These are phyloP conservation scores for Spatholobus suberectus DNA, from an alignment of 306 rosid species.

Conservation along the genomic window DNA sequence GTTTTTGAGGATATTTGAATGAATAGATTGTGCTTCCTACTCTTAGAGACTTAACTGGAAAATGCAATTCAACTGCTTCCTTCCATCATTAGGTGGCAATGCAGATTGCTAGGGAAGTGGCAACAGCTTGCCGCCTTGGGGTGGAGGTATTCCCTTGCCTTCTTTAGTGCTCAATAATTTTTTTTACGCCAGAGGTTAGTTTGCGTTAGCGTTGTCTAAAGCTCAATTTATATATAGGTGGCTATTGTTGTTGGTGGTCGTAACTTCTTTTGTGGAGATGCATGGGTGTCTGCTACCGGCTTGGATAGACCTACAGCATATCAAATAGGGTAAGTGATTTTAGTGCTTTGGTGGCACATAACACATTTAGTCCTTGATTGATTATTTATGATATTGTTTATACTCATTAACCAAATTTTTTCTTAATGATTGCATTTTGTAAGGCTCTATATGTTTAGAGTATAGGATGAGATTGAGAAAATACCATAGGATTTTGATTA, in stretches of 20 bases:
- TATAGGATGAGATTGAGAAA: background rate
- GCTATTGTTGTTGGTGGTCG: constrained; percentile 14
- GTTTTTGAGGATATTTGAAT: constrained; percentile 32
- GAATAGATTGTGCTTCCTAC: constrained; percentile 31
- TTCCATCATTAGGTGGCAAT: constrained; percentile 52
- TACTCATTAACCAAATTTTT: background rate
- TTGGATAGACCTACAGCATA: background rate
- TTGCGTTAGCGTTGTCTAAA: background rate
- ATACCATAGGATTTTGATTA: background rate
- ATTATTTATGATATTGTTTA: background rate
- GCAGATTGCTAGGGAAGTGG: constrained; percentile 62
- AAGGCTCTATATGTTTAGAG: background rate
- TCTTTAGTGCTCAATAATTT: background rate
- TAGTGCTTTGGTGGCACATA: background rate
- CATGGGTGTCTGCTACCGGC: constrained; percentile 12
- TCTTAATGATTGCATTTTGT: background rate
- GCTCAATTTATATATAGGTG: background rate
- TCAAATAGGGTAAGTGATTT: constrained; percentile 1
- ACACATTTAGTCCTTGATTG: background rate
- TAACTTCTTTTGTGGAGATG: constrained; percentile 5
- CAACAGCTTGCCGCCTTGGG: constrained; percentile 31
- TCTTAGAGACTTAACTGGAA: constrained; percentile 45
- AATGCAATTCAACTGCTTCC: constrained; percentile 48
- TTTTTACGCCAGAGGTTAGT: background rate
- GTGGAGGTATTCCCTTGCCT: background rate